Evolutionary conservation across 345 rosid species (phyloP).

Genomic region (Physaria fendleri): DNA sequence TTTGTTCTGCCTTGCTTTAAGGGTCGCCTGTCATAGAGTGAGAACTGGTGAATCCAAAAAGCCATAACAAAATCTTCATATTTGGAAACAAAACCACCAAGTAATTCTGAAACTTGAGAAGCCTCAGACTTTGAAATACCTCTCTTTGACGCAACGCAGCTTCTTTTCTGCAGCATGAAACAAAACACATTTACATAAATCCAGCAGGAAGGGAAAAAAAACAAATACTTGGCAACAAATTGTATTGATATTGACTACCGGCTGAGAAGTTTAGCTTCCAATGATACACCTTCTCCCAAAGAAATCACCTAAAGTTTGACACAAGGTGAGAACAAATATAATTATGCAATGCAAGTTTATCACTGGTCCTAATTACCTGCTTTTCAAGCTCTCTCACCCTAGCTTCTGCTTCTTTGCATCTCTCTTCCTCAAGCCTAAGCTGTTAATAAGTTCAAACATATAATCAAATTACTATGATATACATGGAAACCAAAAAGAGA

Average conservation of each 20-base stretch:
- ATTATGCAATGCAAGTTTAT: not conserved
- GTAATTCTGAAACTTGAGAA: not conserved
- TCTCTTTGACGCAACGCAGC: slow-evolving; percentile 95
- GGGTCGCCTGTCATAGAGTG: slow-evolving; percentile 60
- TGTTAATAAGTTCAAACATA: slow-evolving; percentile 33
- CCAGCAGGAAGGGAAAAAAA: not conserved
- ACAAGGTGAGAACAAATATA: slow-evolving; percentile 17
- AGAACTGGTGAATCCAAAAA: slow-evolving; percentile 11
- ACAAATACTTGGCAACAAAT: not conserved
- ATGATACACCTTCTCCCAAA: slow-evolving; percentile 92
- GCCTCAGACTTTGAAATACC: slow-evolving; percentile 37
- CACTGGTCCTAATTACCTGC: slow-evolving; percentile 45
- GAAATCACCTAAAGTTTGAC: slow-evolving; percentile 59
- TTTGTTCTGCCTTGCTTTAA: slow-evolving; percentile 66
- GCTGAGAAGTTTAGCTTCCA: slow-evolving; percentile 92
- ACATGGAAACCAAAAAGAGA: not conserved
- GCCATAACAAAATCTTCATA: not conserved
- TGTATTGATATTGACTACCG: slow-evolving; percentile 38
- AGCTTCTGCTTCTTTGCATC: slow-evolving; percentile 79
- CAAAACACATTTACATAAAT: slow-evolving; percentile 13
- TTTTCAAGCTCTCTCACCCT: slow-evolving; percentile 96
- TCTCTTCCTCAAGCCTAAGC: slow-evolving; percentile 89
- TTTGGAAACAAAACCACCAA: slow-evolving; percentile 7
- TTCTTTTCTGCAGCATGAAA: slow-evolving; percentile 67
- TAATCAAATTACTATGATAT: not conserved